These are phyloP conservation scores for Musa beccarii DNA, from an alignment of 176 grass and related monocot genomes.

Conservation along the genomic window DNA sequence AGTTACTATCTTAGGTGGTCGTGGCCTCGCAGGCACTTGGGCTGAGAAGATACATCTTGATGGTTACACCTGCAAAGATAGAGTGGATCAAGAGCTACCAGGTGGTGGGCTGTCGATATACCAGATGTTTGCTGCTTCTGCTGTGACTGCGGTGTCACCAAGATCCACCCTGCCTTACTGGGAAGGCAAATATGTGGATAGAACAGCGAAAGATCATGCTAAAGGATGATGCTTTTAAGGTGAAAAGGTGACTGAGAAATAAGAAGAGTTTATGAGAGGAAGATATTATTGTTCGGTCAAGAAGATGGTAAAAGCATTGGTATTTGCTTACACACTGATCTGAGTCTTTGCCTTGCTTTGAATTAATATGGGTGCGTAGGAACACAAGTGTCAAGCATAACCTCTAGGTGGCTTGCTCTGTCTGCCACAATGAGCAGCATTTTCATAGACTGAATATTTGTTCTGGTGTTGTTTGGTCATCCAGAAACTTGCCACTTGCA, in stretches of 20 bases:
- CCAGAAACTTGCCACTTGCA: no score
- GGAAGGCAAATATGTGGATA: constrained; percentile 6
- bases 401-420: constrained; percentile 1
- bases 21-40: constrained; percentile 21
- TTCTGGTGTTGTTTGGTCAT: no score
- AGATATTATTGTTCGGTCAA: not conserved
- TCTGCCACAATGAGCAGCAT: constrained; percentile 4
- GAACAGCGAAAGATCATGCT: not conserved
- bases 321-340: no score
- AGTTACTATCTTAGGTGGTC: constrained; percentile 23
- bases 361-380: not conserved
- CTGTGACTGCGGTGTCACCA: constrained; percentile 8
- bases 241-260: constrained; percentile 13
- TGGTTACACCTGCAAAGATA: constrained; percentile 22
- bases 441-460: not conserved
- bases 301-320: not conserved
- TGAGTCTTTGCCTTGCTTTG: not conserved
- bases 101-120: constrained; percentile 30
- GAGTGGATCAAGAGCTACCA: constrained; percentile 18
- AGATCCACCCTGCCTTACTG: constrained; percentile 25
- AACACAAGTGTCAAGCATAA: not conserved
- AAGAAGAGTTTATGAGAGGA: constrained; percentile 14
- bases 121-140: constrained; percentile 13
- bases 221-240: constrained; percentile 13
- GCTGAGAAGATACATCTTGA: constrained; percentile 19